Evolutionary conservation across 139 green algal genomes (phyloP).

Genomic region (Spirogloea muscicola): DNA sequence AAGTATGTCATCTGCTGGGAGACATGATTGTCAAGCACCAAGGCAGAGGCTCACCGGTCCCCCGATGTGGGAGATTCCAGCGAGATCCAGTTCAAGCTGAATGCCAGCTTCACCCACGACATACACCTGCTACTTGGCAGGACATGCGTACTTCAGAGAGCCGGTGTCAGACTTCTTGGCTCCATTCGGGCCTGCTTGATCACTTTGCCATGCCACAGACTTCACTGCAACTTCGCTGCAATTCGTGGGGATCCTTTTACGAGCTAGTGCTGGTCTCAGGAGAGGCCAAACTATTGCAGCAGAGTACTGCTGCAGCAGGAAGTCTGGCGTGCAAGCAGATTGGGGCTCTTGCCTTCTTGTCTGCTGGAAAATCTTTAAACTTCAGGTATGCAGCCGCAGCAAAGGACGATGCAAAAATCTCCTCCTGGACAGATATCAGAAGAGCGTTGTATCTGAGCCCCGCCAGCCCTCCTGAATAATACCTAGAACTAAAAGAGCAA

Average conservation of each 20-base stretch:
- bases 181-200: too few species aligned
- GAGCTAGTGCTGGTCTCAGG: too few species aligned
- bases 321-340: too few species aligned
- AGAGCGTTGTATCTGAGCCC: not conserved
- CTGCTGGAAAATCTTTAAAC: conserved; percentile 80
- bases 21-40: too few species aligned
- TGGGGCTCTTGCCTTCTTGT: conserved; percentile 81
- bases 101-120: conserved; percentile 64
- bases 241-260: too few species aligned
- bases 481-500: not conserved
- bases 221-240: too few species aligned
- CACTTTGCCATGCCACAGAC: too few species aligned
- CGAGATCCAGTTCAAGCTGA: conserved; percentile 91
- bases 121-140: not conserved
- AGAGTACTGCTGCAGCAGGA: too few species aligned
- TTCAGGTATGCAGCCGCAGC: conserved; percentile 95
- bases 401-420: conserved; percentile 99
- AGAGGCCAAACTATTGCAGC: too few species aligned
- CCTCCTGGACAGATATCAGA: conserved; percentile 66
- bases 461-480: not conserved
- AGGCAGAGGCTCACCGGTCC: conserved; percentile 70
- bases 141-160: too few species aligned
- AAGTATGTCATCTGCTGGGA: too few species aligned
- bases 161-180: too few species aligned
- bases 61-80: conserved; percentile 85